Evolutionary conservation across 352 stramenopile genomes (phyloP).

Genomic region (Phytopythium aichiense): DNA sequence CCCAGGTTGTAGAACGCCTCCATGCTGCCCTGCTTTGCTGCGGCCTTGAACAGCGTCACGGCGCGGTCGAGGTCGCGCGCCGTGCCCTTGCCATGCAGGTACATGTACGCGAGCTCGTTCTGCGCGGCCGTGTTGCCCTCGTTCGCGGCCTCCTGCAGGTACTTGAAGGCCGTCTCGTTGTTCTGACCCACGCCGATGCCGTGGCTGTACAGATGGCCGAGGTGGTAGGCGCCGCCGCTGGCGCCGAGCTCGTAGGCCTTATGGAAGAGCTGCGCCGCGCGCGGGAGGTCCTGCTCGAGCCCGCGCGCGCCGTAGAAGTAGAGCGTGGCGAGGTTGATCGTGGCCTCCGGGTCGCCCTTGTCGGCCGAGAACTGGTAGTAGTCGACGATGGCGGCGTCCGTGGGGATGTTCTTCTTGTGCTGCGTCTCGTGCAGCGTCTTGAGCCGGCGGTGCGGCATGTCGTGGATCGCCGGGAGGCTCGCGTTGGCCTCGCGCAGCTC

Average conservation of each 20-base stretch:
- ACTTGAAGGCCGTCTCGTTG: slow-evolving; percentile 67
- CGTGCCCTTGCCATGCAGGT: slow-evolving; percentile 64
- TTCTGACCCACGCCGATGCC: slow-evolving; percentile 70
- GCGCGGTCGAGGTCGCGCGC: slow-evolving; percentile 52
- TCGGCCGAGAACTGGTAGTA: slow-evolving; percentile 90
- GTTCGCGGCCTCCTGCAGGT: slow-evolving; percentile 67
- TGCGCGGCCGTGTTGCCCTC: slow-evolving; percentile 73
- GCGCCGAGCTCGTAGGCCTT: slow-evolving; percentile 75
- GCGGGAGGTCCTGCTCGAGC: slow-evolving; percentile 64
- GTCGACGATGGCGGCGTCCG: slow-evolving; percentile 77
- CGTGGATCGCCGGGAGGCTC: slow-evolving; percentile 61
- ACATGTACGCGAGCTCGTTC: slow-evolving; percentile 82
- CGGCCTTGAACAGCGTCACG: slow-evolving; percentile 62
- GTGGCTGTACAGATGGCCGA: slow-evolving; percentile 80
- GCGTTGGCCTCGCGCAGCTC: slow-evolving; percentile 52
- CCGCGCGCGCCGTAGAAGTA: slow-evolving; percentile 80
- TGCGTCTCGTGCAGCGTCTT: slow-evolving; percentile 70
- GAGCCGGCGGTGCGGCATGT: slow-evolving; percentile 65
- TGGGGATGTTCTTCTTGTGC: slow-evolving; percentile 78
- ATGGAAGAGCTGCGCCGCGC: slow-evolving; percentile 60
- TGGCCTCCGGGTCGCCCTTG: slow-evolving; percentile 81
- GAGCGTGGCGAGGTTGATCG: slow-evolving; percentile 79
- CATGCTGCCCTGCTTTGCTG: slow-evolving; percentile 80
- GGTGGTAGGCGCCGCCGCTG: slow-evolving; percentile 56
- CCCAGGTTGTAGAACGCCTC: slow-evolving; percentile 89